Evolutionary conservation across 2,329 filamentous ascomycete species (phyloP).

Genomic region (Acrocalymma vagum): DNA sequence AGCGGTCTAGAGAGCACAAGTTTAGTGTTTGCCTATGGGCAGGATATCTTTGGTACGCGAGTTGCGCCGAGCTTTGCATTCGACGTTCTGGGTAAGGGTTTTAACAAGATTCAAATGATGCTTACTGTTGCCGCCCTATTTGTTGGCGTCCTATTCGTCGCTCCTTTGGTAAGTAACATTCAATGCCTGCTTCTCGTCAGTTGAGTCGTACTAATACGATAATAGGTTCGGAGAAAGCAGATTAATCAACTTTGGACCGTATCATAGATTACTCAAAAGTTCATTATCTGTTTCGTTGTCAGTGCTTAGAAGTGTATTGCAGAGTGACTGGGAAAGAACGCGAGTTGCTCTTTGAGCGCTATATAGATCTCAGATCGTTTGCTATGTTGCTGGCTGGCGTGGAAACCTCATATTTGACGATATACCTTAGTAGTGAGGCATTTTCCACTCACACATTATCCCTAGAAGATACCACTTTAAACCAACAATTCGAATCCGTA

Average conservation of each 20-base stretch:
- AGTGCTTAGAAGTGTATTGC: no score
- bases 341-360: no score
- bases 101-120: constrained; percentile 88
- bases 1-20: constrained; percentile 91
- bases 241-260: constrained; percentile 71
- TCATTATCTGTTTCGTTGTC: no score
- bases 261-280: constrained; percentile 20
- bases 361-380: no score
- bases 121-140: constrained; percentile 83
- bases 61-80: constrained; percentile 89
- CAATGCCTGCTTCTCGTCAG: no score
- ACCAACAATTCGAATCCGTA: no score
- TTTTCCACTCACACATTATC: no score
- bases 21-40: constrained; percentile 84
- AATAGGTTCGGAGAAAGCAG: constrained; percentile 67
- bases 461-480: no score
- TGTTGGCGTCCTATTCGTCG: constrained; percentile 78
- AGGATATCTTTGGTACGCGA: constrained; percentile 88
- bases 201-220: constrained; percentile 19
- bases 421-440: no score
- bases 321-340: no score
- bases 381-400: no score
- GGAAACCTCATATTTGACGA: no score
- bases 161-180: constrained; percentile 81
- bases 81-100: constrained; percentile 91